Conservation (phyloP, 2,329 filamentous ascomycete species). For the Colletotrichum lini region DNA sequence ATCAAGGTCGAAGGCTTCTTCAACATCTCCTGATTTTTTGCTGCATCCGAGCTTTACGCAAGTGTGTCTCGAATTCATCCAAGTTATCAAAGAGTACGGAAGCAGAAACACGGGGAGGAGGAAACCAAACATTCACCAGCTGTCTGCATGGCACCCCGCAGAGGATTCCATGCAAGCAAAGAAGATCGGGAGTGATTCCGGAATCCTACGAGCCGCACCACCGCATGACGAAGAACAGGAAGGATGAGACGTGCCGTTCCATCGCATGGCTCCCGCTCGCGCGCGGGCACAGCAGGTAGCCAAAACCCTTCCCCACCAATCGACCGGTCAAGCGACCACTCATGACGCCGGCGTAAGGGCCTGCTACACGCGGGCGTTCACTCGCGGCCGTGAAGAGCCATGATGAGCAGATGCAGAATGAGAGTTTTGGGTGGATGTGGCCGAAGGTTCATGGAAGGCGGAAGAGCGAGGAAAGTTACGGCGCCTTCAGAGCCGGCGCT, state of each 20-base stretch:
- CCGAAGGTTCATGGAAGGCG: neutral
- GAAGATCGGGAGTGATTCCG: conserved; percentile 1
- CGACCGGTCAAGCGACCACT: neutral
- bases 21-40: neutral
- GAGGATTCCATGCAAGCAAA: conserved; percentile 14
- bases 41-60: neutral
- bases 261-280: neutral
- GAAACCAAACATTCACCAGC: neutral
- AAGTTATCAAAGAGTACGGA: neutral
- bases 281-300: neutral
- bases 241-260: conserved; percentile 6
- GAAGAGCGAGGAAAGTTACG: neutral
- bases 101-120: neutral
- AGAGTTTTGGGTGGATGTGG: neutral
- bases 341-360: neutral
- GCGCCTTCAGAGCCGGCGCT: neutral
- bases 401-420: neutral
- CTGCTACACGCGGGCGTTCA: neutral
- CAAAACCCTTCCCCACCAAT: neutral
- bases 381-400: neutral
- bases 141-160: neutral
- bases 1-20: neutral
- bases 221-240: neutral
- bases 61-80: neutral
- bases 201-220: conserved; percentile 2